Conservation (phyloP, 169 alveolate species). For the Miamiensis avidus region DNA sequence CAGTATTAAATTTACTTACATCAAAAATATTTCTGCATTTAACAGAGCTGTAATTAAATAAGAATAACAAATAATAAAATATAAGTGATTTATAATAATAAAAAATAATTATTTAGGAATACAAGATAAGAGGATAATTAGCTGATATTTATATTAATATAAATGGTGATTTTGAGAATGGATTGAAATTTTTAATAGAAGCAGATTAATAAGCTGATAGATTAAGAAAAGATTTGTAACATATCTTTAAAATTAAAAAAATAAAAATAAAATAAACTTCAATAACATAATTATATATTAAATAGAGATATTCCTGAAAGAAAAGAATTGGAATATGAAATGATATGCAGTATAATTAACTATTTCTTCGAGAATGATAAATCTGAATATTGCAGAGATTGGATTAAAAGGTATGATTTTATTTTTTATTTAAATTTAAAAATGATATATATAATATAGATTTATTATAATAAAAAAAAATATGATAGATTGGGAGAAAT, state of each 20-base stretch:
- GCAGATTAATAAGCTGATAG: background rate
- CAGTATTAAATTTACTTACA: background rate
- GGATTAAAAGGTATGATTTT: background rate
- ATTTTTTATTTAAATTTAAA: too few species aligned
- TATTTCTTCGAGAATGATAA: background rate
- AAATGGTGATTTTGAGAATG: background rate
- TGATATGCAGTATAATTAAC: background rate
- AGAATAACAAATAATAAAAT: too few species aligned
- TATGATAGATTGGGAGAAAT: background rate
- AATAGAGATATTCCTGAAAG: background rate
- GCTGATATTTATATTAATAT: background rate
- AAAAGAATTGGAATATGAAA: background rate
- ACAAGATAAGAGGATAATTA: background rate
- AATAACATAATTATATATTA: too few species aligned
- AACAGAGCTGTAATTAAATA: background rate
- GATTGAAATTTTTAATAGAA: background rate
- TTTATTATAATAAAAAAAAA: too few species aligned
- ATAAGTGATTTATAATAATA: too few species aligned
- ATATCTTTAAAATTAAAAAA: too few species aligned
- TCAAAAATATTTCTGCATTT: background rate
- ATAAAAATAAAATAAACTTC: too few species aligned
- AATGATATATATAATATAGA: background rate
- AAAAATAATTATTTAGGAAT: background rate
- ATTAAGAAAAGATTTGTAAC: background rate
- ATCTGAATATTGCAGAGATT: background rate